Evolutionary conservation across 2,329 filamentous ascomycete species (phyloP), one percentile per base, ranked within the genome.

Genomic region (Magnaporthiopsis rhizophila): DNA sequence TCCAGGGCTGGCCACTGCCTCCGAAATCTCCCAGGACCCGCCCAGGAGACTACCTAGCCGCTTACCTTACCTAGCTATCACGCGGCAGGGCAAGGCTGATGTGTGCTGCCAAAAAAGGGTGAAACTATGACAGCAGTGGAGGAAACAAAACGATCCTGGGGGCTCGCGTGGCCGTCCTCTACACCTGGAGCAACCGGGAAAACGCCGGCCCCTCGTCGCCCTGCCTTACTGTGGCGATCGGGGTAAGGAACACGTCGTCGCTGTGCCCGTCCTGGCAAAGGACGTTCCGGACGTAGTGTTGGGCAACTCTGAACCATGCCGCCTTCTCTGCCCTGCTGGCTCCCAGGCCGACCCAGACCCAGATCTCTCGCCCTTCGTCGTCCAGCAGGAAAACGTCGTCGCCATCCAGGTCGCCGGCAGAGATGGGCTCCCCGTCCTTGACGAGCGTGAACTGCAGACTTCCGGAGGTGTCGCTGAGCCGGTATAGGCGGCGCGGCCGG

Each of bases 271-370:
- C 62, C 62, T 58, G 32, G 28, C 57, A 50, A 3, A 63, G 62
- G 62, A 83, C 72, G 63, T 76, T 76, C 13, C 76, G 75, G 61
- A 84, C 71, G 67, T 87, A 87, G 6, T 77, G 76, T 74, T 87
- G 81, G n/a, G 83, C 81, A 5, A 86, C 80, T 65, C 78, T 79
- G 59, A 87, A 73, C 87, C 87, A 90, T 71, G 78, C 77, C 6
- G 82, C 79, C 72, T 80, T 87, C 74, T 89, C 87, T 1, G 73
- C 74, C 45, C 74, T 74, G 71, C 86, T 89, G 11, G 87, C 86
- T 1, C 77, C 76, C 2, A 75, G 73, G 0, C 87, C 87, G 69
- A 88, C 81, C 87, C 87, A 89, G 2, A 89, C 84, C 86, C 86
- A 90, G 45, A 89, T 76, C 9, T 75, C 75, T 62, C 72, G 80